Conservation (phyloP, 1,284 basidiomycete genomes). For the Ustilago lituana region DNA sequence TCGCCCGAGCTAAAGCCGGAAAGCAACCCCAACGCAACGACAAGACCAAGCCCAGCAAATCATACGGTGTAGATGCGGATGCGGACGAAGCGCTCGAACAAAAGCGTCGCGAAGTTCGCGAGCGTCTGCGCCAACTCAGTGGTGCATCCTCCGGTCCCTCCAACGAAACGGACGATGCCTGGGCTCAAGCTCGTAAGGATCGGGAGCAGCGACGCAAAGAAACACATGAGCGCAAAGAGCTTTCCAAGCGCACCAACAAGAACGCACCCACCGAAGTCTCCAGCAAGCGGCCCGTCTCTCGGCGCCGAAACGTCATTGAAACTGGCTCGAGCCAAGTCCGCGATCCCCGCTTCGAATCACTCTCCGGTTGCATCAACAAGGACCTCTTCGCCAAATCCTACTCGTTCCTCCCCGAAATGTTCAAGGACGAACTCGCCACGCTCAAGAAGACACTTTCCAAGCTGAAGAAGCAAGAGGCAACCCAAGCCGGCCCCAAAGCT, state of each 20-base stretch:
- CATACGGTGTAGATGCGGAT: background rate
- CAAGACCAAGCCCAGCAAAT: constrained; percentile 4
- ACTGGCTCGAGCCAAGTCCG: constrained; percentile 75
- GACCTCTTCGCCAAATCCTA: constrained; percentile 81
- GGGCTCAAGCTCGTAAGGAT: constrained; percentile 13
- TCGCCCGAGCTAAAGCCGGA: constrained; percentile 24
- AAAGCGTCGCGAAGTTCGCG: constrained; percentile 34
- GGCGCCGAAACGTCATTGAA: constrained; percentile 80
- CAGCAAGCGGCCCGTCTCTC: constrained; percentile 85
- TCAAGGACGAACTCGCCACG: constrained; percentile 75
- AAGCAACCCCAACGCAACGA: constrained; percentile 19
- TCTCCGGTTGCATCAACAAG: constrained; percentile 77
- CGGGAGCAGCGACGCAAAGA: constrained; percentile 22
- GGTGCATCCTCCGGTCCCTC: constrained; percentile 9
- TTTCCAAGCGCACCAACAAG: constrained; percentile 77
- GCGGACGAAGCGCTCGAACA: constrained; percentile 29
- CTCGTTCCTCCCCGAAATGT: constrained; percentile 78
- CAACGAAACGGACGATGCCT: constrained; percentile 2
- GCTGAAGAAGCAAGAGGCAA: constrained; percentile 76
- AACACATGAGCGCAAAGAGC: constrained; percentile 35
- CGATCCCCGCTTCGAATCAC: constrained; percentile 86
- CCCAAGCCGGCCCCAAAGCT: constrained; percentile 75
- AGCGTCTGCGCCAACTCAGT: constrained; percentile 37
- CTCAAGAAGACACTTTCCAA: constrained; percentile 76
- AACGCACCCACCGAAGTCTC: constrained; percentile 90